Evolutionary conservation across 2,329 filamentous ascomycete species (phyloP).

Genomic region (Penicillium sp.): DNA sequence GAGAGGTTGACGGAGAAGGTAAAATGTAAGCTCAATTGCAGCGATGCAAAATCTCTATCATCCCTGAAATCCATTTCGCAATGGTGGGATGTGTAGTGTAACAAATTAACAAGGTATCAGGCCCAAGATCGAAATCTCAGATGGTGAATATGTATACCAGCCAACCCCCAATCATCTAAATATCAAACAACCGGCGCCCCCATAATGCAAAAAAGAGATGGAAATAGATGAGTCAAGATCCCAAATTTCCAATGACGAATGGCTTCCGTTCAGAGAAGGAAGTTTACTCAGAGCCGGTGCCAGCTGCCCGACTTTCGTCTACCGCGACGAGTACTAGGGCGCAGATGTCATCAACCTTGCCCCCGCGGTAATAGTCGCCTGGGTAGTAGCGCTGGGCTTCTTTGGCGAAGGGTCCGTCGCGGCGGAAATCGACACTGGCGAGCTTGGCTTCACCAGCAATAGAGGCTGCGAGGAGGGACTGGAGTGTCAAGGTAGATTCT

Average conservation of each 20-base stretch:
- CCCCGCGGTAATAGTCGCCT: slow-evolving; percentile 80
- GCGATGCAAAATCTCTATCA: neutral
- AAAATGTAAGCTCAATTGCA: neutral
- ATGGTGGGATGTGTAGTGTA: neutral
- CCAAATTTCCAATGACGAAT: neutral
- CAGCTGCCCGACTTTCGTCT: slow-evolving; percentile 46
- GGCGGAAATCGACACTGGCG: slow-evolving; percentile 75
- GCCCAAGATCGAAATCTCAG: neutral
- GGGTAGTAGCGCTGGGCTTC: slow-evolving; percentile 88
- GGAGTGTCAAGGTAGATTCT: slow-evolving; percentile 56
- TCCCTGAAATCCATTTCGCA: neutral
- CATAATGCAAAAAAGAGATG: slow-evolving; percentile 7
- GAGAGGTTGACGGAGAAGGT: neutral
- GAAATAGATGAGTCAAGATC: neutral
- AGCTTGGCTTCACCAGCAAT: slow-evolving; percentile 80
- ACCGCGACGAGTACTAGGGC: slow-evolving; percentile 77
- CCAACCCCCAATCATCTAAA: neutral
- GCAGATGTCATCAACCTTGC: slow-evolving; percentile 95
- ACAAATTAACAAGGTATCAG: neutral
- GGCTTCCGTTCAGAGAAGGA: neutral
- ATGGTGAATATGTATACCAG: slow-evolving; percentile 1
- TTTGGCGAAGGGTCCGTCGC: slow-evolving; percentile 91
- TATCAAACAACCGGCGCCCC: slow-evolving; percentile 5
- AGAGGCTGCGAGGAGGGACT: slow-evolving; percentile 73
- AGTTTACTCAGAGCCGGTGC: neutral